Percentiles rank a stretch among this genome's conserved stretches.
These are phyloP conservation scores for Suillus brevipes DNA, from an alignment of 768 basidiomycete genomes.

Conservation along the genomic window DNA sequence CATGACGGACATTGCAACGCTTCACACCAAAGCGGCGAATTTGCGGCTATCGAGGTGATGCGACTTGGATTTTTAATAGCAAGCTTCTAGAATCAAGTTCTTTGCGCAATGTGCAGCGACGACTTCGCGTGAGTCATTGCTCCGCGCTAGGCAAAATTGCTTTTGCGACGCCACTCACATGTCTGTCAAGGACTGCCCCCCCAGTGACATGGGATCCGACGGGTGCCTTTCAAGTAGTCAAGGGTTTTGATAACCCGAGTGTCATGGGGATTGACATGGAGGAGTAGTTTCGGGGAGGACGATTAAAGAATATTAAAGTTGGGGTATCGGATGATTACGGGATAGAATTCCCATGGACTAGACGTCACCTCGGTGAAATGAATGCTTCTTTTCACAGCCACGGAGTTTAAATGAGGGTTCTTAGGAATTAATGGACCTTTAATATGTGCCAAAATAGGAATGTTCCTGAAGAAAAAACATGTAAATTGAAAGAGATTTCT, in stretches of 20 bases:
- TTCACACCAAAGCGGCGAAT: neutral
- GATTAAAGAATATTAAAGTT: neutral
- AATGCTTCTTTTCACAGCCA: constrained; percentile 15
- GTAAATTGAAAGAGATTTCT: neutral
- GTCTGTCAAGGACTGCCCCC: no score
- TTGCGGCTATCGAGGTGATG: neutral
- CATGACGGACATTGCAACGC: neutral
- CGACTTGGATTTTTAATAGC: neutral
- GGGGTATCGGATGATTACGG: constrained; percentile 3
- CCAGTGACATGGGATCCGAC: neutral
- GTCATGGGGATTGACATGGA: no score
- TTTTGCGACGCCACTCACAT: constrained; percentile 1
- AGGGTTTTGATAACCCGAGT: no score
- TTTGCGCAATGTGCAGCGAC: neutral
- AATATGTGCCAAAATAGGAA: constrained; percentile 1
- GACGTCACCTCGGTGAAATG: constrained; percentile 5
- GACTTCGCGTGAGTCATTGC: neutral
- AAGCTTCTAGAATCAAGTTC: no score
- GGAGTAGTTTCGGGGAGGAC: no score
- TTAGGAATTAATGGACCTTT: constrained; percentile 14
- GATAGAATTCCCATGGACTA: constrained; percentile 9
- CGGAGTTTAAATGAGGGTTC: constrained; percentile 11
- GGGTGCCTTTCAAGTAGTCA: neutral
- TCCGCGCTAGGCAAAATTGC: neutral
- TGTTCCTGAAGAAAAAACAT: constrained; percentile 9